These are phyloP conservation scores for Cyclocybe aegerita DNA, from an alignment of 768 basidiomycete species.

Conservation along the genomic window DNA sequence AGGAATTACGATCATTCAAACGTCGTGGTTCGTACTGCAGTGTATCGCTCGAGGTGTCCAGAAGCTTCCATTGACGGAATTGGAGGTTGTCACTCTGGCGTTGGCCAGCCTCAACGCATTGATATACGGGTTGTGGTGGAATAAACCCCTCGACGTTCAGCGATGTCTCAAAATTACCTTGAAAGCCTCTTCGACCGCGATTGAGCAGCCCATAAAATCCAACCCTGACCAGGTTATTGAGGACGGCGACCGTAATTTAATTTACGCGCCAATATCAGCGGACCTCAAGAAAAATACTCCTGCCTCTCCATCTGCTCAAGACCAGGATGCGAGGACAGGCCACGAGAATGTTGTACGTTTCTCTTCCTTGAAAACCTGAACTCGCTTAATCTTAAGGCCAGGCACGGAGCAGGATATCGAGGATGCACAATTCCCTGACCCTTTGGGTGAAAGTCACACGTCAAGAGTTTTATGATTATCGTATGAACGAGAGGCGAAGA, in stretches of 20 bases:
- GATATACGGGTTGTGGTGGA: conserved; percentile 34
- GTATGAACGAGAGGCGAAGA: too few relatives aligned
- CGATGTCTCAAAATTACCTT: not conserved
- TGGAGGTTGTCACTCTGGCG: conserved; percentile 33
- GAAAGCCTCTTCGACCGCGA: not conserved
- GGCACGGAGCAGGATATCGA: too few relatives aligned
- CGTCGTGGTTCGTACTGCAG: conserved; percentile 30
- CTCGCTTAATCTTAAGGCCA: too few relatives aligned
- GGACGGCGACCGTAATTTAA: not conserved
- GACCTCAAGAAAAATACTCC: too few relatives aligned
- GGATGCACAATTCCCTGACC: too few relatives aligned
- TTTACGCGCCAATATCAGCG: too few relatives aligned
- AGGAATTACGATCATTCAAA: conserved; percentile 29
- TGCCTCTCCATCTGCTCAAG: too few relatives aligned
- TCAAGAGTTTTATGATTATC: too few relatives aligned
- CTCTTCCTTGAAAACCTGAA: too few relatives aligned
- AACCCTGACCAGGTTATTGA: not conserved
- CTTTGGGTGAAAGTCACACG: too few relatives aligned
- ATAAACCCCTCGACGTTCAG: conserved; percentile 33
- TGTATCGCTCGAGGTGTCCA: conserved; percentile 19
- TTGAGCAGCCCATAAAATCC: not conserved
- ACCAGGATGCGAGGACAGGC: too few relatives aligned
- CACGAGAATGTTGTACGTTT: too few relatives aligned
- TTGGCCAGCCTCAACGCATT: conserved; percentile 26
- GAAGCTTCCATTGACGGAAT: conserved; percentile 24